Percentiles rank a stretch among this genome's conserved stretches.
phyloP scores from a whole-genome alignment of 768 basidiomycete genomes.

The Psilocybe sp. region DNA sequence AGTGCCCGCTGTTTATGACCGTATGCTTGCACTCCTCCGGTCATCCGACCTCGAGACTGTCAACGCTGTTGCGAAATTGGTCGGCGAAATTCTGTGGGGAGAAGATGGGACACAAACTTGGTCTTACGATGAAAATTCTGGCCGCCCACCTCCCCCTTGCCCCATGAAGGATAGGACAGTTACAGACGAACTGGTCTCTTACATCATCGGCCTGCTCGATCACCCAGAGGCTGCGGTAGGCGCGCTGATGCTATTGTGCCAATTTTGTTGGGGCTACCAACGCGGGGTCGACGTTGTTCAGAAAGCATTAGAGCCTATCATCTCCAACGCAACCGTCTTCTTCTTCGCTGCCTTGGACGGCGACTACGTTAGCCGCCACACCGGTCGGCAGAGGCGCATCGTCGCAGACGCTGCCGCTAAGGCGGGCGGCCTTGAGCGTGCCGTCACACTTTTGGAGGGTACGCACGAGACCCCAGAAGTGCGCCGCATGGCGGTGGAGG shows the following conservation, averaged over 20 bases:
- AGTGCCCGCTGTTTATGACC: constrained; percentile 6
- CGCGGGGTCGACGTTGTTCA: constrained; percentile 14
- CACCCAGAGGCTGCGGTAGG: constrained; percentile 1
- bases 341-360: constrained; percentile 14
- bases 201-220: constrained; percentile 8
- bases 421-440: constrained; percentile 14
- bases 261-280: constrained; percentile 14
- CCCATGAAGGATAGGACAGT: constrained; percentile 17
- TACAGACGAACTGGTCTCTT: constrained; percentile 10
- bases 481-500: constrained; percentile 12
- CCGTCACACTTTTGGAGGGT: constrained; percentile 5
- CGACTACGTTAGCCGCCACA: not conserved
- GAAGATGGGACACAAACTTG: constrained; percentile 12
- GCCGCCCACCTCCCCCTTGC: constrained; percentile 8
- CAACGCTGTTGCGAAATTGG: constrained; percentile 5
- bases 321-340: constrained; percentile 11
- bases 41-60: constrained; percentile 1
- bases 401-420: constrained; percentile 17
- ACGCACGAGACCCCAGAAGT: constrained; percentile 6
- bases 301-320: constrained; percentile 8
- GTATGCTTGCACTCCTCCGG: constrained; percentile 5
- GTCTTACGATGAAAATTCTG: constrained; percentile 8
- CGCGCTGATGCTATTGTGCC: constrained; percentile 14
- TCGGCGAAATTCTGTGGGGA: constrained; percentile 11
- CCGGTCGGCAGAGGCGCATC: not conserved